Base-by-base conservation (phyloP, 306 rosid genomes). In the Castanea sativa region DNA sequence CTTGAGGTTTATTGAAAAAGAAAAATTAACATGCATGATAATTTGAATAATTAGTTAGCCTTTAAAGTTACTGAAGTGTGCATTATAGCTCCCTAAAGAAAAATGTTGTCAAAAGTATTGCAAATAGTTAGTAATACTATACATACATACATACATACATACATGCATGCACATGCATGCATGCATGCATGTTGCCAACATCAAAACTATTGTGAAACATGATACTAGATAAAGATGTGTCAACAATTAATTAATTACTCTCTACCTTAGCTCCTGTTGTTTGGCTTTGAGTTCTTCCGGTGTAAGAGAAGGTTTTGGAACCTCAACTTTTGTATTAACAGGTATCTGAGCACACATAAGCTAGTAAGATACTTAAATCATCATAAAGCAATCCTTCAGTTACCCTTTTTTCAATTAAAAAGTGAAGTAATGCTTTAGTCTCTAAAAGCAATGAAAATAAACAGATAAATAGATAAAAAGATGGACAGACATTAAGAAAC, bases 251-350 rank as follows among this genome's bases (percentile, higher is more conserved):
- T 27, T 27, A 73, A 65, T 73, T 49, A 73, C 27, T 45, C 45
- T 68, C 23, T 89, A 95, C 99, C 99, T 93, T 85, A 95, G 88
- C 74, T 95, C 98, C 83, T 91, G 98, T 78, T 93, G 97, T 76
- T 89, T 93, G 73, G 87, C 96, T 81, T 90, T 95, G 74, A 90
- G 33, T 87, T 95, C 83, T 83, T 90, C 98, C 68, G 97, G 96
- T 41, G 98, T 90, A 68, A 95, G 97, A 79, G 98, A 90, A 82
- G 96, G 88, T 81, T 93, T 95, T 69, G 93, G 78, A 87, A 93
- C 93, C 86, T 91, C 90, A 51, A 80, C 85, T 82, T 84, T 90
- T 74, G 92, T 80, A 84, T 83, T 87, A 67, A 84, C 86, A 16
- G 99, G 87, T 82, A 93, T 91, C 99, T 93, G 85, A 41, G 74